These are phyloP conservation scores for Calendula officinalis DNA, from an alignment of 129 eudicot genomes.

Conservation along the genomic window DNA sequence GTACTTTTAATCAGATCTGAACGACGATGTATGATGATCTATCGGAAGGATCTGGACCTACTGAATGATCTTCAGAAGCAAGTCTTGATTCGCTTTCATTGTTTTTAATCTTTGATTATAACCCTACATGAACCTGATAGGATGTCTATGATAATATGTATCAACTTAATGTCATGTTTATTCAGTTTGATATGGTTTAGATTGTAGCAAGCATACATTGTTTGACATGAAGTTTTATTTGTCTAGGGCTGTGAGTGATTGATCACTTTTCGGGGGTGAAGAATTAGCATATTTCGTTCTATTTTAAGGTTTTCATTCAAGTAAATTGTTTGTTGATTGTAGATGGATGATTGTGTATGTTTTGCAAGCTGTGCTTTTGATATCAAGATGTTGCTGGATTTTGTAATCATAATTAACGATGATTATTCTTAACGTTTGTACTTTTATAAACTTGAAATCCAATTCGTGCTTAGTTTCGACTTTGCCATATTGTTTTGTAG, in stretches of 20 bases:
- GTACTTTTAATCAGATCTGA: slow-evolving; percentile 60
- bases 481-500: neutral
- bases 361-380: slow-evolving; percentile 35
- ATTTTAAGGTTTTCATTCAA: slow-evolving; percentile 20
- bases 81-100: slow-evolving; percentile 22
- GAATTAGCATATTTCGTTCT: slow-evolving; percentile 31
- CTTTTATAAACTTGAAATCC: slow-evolving; percentile 6
- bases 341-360: slow-evolving; percentile 74
- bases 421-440: slow-evolving; percentile 2
- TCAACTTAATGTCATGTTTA: neutral
- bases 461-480: neutral
- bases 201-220: slow-evolving; percentile 15
- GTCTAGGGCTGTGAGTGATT: slow-evolving; percentile 81
- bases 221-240: slow-evolving; percentile 51
- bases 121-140: slow-evolving; percentile 26
- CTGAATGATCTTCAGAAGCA: slow-evolving; percentile 30
- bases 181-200: neutral
- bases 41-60: slow-evolving; percentile 49
- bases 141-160: slow-evolving; percentile 14
- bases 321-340: slow-evolving; percentile 55
- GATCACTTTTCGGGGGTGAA: slow-evolving; percentile 43
- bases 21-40: slow-evolving; percentile 80
- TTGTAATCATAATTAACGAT: slow-evolving; percentile 22
- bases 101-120: slow-evolving; percentile 2
- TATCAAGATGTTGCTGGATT: slow-evolving; percentile 20